Percentiles rank a stretch among this genome's conserved stretches.
Conservation (phyloP, 768 basidiomycete genomes). For the Phallus indusiatus region DNA sequence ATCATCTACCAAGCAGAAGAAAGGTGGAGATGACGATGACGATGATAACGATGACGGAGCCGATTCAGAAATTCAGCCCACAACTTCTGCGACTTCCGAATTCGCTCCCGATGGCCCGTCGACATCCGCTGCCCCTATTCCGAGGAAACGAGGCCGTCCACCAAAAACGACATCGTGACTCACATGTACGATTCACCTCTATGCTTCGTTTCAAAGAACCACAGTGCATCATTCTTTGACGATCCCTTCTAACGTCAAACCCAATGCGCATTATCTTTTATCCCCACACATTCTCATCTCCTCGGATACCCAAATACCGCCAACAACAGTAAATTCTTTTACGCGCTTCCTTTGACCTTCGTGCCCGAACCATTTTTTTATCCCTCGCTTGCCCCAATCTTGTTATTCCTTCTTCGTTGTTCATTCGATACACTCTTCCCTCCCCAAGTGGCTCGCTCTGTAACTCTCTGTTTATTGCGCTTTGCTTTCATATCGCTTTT, state of each 20-base stretch:
- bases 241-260: too few relatives aligned
- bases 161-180: conserved; percentile 39
- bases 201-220: neutral
- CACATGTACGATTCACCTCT: conserved; percentile 1
- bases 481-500: neutral
- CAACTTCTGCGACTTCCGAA: neutral
- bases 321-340: too few relatives aligned
- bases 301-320: too few relatives aligned
- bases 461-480: conserved; percentile 1
- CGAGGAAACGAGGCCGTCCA: conserved; percentile 70
- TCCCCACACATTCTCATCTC: neutral
- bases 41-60: conserved; percentile 24
- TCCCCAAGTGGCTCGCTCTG: conserved; percentile 1
- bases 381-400: neutral
- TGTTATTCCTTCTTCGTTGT: neutral
- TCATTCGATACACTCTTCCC: neutral
- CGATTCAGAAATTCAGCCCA: neutral
- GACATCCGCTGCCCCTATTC: conserved; percentile 26
- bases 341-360: too few relatives aligned
- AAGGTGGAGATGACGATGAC: conserved; percentile 27
- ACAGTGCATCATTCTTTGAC: too few relatives aligned
- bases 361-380: neutral
- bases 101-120: neutral
- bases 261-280: neutral
- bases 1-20: conserved; percentile 27